A percentile compares a stretch with the other conserved stretches of the same genome.
phyloP scores from a whole-genome alignment of 1,284 basidiomycete genomes.

The Mycena sp. region DNA sequence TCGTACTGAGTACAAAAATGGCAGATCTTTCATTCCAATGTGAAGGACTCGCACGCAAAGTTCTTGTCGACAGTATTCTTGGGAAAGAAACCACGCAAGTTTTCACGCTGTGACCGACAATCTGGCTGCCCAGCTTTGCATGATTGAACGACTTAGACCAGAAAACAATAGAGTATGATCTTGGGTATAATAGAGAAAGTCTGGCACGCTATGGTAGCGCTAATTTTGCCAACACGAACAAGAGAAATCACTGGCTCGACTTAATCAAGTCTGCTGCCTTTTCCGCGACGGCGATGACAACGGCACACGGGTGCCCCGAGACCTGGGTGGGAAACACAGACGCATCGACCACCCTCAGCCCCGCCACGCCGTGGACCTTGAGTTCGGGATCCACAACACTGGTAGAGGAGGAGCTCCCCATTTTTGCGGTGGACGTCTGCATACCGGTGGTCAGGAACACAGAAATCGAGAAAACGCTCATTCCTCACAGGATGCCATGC shows the following conservation, averaged over 20 bases:
- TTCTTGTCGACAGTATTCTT: too few relatives aligned
- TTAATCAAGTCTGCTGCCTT: slow-evolving; percentile 24
- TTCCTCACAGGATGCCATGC: slow-evolving; percentile 47
- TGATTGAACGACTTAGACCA: too few relatives aligned
- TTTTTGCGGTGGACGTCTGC: slow-evolving; percentile 35
- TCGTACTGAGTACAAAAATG: too few relatives aligned
- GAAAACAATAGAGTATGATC: too few relatives aligned
- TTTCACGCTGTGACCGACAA: too few relatives aligned
- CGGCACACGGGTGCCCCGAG: slow-evolving; percentile 23
- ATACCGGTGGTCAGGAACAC: not conserved
- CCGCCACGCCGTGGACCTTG: slow-evolving; percentile 55
- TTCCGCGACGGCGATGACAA: slow-evolving; percentile 24
- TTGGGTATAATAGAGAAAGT: too few relatives aligned
- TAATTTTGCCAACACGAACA: too few relatives aligned
- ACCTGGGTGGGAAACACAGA: slow-evolving; percentile 46
- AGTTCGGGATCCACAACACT: slow-evolving; percentile 59
- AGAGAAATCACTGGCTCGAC: slow-evolving; percentile 1
- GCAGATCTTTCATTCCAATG: too few relatives aligned
- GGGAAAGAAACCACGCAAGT: too few relatives aligned
- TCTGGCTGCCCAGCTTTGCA: too few relatives aligned
- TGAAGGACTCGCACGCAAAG: too few relatives aligned
- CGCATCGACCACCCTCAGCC: slow-evolving; percentile 52
- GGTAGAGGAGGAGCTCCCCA: slow-evolving; percentile 33
- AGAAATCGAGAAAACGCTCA: slow-evolving; percentile 1
- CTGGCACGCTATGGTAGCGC: too few relatives aligned